Evolutionary conservation across 176 grass and related monocot species (phyloP), one percentile per base, ranked within the genome.

Genomic region (Ensete glaucum): DNA sequence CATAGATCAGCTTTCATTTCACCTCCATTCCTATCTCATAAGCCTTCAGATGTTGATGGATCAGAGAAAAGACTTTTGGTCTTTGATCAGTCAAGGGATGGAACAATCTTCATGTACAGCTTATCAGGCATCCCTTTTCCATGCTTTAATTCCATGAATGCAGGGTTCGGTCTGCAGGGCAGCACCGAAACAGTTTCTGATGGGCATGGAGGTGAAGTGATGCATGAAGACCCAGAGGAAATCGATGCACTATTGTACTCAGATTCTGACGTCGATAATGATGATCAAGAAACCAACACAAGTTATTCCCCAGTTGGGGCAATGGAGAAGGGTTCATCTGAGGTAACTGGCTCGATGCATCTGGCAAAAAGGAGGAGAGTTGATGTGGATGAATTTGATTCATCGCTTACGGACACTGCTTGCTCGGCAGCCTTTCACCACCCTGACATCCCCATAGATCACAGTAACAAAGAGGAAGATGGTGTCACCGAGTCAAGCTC

Each of bases 161-260:
- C 79, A 66, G 80, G 83, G 11, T 81, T 77, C 74, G 89, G 90
- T 25, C 66, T 92, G 53, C 87, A 92, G 74, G 85, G 85, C 52
- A 86, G 85, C 71, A 85, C 84, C 51, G 87, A 86, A 82, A 88
- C 87, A 43, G 56, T 84, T 67, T 88, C 90, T 26, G 82, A 88
- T 72, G 79, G 48, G 59, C 67, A 83, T 75, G 81, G 77, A 26
- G 81, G 62, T 1, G 83, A 87, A 64, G 88, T 82, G 76, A 85
- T 90, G 76, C 93, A 92, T 57, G 90, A 97, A 87, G 89, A 97
- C 67, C 85, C 85, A 1, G 94, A 91, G 59, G 94, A 93, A 82
- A 93, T 97, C 50, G 81, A 97, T 71, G 90, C 82, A 1, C 84
- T 97, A 67, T 84, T 97, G 34, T 89, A 88, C 66, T 93, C 90